Conservation (phyloP, 768 basidiomycete genomes). For the Trametes cinnabarina region DNA sequence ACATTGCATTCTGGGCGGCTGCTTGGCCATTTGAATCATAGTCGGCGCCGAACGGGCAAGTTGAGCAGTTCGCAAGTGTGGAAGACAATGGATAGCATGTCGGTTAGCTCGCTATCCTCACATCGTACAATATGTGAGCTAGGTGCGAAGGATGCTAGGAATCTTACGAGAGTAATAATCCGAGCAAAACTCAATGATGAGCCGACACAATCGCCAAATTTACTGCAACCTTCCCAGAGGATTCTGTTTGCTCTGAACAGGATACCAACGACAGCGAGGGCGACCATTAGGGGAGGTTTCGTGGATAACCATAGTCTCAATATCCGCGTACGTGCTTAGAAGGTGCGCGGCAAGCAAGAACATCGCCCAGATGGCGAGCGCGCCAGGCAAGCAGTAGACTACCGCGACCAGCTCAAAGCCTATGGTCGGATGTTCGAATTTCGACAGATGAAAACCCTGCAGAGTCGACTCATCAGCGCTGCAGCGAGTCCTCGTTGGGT, state of each 20-base stretch:
- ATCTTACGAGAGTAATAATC: too few species aligned
- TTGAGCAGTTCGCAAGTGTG: too few species aligned
- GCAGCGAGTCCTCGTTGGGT: too few species aligned
- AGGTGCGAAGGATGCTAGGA: too few species aligned
- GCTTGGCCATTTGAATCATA: too few species aligned
- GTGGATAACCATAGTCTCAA: not conserved
- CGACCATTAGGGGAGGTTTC: slow-evolving; percentile 3
- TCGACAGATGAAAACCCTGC: slow-evolving; percentile 12
- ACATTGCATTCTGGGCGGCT: too few species aligned
- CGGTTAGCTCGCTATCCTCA: too few species aligned
- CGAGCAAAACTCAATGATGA: too few species aligned
- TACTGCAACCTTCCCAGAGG: not conserved
- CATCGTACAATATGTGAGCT: too few species aligned
- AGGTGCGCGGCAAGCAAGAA: slow-evolving; percentile 14
- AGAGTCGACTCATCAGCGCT: not conserved
- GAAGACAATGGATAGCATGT: too few species aligned
- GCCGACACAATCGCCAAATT: too few species aligned
- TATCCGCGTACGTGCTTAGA: slow-evolving; percentile 11
- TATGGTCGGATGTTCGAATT: slow-evolving; percentile 6
- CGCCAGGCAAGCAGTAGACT: slow-evolving; percentile 16
- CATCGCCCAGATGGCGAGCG: slow-evolving; percentile 19
- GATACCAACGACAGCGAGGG: not conserved
- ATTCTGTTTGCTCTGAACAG: not conserved
- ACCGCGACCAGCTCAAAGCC: slow-evolving; percentile 16
- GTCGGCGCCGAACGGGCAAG: too few species aligned